Base-by-base conservation (phyloP, 331 rosid species). In the Acacia concinna region DNA sequence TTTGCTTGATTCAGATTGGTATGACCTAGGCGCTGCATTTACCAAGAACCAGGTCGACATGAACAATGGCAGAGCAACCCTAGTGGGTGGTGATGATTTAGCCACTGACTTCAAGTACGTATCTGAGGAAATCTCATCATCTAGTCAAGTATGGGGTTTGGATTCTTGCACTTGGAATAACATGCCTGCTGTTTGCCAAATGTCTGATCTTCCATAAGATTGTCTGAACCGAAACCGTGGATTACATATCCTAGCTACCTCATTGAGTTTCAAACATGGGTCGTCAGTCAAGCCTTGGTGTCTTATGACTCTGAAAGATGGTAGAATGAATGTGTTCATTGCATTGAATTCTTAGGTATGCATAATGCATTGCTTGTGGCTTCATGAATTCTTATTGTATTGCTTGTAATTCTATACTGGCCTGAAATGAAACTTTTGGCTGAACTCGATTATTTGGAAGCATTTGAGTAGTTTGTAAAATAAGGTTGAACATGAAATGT, bases 1-100 rank as follows among this genome's bases (percentile, higher is more conserved):
- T 30, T 75, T 90, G 77, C 88, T 91, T 81, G 91, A 65, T 68
- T 82, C 90, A 77, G 96, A 86, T 73, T 92, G 97, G 98, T 65
- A 74, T 59, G 91, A 84, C 71, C 90, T 63, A 62, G 68, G 65
- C 85, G 72, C 81, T 35, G 92, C 84, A 46, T 71, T 31, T 57
- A 59, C n/a, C 64, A 85, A 75, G 81, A 87, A 82, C 64, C 81
- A 75, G 13, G 30, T 80, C 65, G 31, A 73, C 69, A 68, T 64
- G 84, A 71, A 67, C 11, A 88, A 83, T 72, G 75, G 90, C 41
- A 18, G 85, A 44, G 78, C 79, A 5, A 66, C 87, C 73, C 80
- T 90, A 68, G 78, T 80, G 0, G 86, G 84, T 8, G 93, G 84
- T 15, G 93, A 91, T 49, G 94, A 91, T 81, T 74, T 75, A 74